Percentiles rank a stretch among this genome's conserved stretches.
Evolutionary conservation across 1,284 basidiomycete genomes (phyloP).

Genomic region (Vanrija humicola): DNA sequence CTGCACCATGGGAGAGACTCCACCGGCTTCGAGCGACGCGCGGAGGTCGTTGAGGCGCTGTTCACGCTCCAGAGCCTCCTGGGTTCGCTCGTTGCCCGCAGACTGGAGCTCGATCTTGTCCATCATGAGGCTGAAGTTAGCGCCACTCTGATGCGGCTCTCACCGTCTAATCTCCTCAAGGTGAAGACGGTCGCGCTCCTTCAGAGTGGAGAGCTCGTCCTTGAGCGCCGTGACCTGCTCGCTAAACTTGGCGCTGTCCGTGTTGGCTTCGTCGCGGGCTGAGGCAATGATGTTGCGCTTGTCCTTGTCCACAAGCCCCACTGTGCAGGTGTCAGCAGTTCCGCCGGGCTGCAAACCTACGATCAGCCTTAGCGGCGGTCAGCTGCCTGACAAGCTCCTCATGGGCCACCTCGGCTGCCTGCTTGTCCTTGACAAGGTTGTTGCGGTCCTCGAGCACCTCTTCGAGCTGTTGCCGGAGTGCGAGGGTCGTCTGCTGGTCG

Average conservation of each 20-base stretch:
- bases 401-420: slow-evolving; percentile 54
- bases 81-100: slow-evolving; percentile 77
- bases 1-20: slow-evolving; percentile 75
- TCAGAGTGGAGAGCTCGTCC: slow-evolving; percentile 65
- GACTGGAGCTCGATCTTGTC: slow-evolving; percentile 89
- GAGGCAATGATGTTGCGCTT: slow-evolving; percentile 46
- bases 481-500: slow-evolving; percentile 78
- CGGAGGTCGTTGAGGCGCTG: slow-evolving; percentile 61
- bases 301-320: slow-evolving; percentile 51
- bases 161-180: slow-evolving; percentile 77
- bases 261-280: slow-evolving; percentile 74
- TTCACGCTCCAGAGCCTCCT: slow-evolving; percentile 68
- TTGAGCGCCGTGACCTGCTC: slow-evolving; percentile 62
- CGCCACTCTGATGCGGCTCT: background rate
- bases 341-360: slow-evolving; percentile 54
- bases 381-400: slow-evolving; percentile 66
- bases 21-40: slow-evolving; percentile 66
- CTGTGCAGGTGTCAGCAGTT: slow-evolving; percentile 9
- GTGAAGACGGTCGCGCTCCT: slow-evolving; percentile 84
- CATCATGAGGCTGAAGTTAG: slow-evolving; percentile 58
- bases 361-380: slow-evolving; percentile 77
- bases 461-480: slow-evolving; percentile 78
- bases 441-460: slow-evolving; percentile 83
- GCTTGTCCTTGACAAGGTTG: slow-evolving; percentile 57
- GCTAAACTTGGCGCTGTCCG: slow-evolving; percentile 75